Evolutionary conservation across 371 early-diverging fungal genomes (phyloP).

Genomic region (Zychaea mexicana): DNA sequence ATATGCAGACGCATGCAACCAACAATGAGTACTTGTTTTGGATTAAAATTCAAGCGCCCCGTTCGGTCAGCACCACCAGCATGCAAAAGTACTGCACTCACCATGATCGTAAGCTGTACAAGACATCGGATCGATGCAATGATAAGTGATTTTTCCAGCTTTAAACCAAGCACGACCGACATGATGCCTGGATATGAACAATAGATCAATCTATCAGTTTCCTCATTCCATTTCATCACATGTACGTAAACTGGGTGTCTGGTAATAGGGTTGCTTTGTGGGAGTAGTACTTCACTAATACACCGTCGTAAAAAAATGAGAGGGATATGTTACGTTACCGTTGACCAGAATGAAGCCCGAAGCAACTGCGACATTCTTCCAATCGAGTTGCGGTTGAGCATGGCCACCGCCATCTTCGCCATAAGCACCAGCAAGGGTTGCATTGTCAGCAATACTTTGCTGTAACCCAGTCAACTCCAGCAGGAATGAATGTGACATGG

Average conservation of each 20-base stretch:
- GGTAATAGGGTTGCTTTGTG: too few species aligned
- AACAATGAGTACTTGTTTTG: too few species aligned
- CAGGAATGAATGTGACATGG: slow-evolving; percentile 3
- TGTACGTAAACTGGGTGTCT: too few species aligned
- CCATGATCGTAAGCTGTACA: slow-evolving; percentile 67
- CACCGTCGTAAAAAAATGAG: too few species aligned
- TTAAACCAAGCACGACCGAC: slow-evolving; percentile 36
- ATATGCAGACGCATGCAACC: neutral
- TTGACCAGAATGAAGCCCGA: slow-evolving; percentile 46
- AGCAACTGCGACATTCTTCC: slow-evolving; percentile 55
- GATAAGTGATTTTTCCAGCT: slow-evolving; percentile 58
- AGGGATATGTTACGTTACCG: slow-evolving; percentile 22
- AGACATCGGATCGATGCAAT: slow-evolving; percentile 62
- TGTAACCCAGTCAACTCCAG: slow-evolving; percentile 6
- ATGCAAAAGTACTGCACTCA: slow-evolving; percentile 8
- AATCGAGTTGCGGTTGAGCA: slow-evolving; percentile 16
- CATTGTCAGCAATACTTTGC: neutral
- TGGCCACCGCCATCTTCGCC: slow-evolving; percentile 8
- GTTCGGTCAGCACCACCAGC: too few species aligned
- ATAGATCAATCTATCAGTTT: neutral
- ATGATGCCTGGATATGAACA: slow-evolving; percentile 51
- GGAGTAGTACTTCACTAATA: too few species aligned
- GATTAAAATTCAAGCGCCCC: too few species aligned
- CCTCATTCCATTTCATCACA: too few species aligned
- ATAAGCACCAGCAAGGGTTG: neutral